Percentiles rank a stretch among this genome's conserved stretches.
These are phyloP conservation scores for Phytophthora tubulina DNA, from an alignment of 352 stramenopile genomes.

Conservation along the genomic window DNA sequence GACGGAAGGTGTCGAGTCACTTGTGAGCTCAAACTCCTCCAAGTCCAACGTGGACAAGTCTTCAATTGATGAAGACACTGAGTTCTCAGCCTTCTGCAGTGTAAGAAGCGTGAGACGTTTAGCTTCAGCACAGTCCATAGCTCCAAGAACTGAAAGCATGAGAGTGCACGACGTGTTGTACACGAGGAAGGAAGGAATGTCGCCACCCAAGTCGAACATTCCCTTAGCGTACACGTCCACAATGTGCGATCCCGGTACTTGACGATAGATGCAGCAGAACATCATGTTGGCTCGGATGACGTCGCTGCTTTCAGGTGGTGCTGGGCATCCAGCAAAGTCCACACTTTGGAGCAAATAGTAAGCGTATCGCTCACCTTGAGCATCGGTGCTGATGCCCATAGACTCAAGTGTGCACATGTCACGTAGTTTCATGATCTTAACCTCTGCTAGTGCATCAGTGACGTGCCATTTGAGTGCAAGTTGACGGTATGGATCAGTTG, in stretches of 20 bases:
- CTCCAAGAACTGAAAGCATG: conserved; percentile 46
- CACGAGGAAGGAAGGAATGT: conserved; percentile 51
- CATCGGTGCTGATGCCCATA: conserved; percentile 52
- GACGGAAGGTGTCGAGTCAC: conserved; percentile 1
- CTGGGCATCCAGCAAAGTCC: conserved; percentile 49
- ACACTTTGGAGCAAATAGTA: conserved; percentile 67
- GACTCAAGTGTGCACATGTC: conserved; percentile 64
- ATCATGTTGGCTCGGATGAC: conserved; percentile 59
- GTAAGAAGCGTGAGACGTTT: conserved; percentile 60
- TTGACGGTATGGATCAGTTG: conserved; percentile 57
- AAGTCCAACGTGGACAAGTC: conserved; percentile 30
- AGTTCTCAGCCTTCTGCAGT: conserved; percentile 28
- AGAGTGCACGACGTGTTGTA: conserved; percentile 55
- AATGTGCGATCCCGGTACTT: conserved; percentile 36
- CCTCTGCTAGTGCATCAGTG: conserved; percentile 36
- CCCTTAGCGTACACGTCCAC: conserved; percentile 67
- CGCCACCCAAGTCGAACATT: conserved; percentile 59
- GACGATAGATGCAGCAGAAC: conserved; percentile 69
- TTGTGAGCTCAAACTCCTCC: conserved; percentile 22
- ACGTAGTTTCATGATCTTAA: conserved; percentile 51
- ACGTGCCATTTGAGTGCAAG: conserved; percentile 65
- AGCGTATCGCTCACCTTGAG: conserved; percentile 47
- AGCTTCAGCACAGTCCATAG: conserved; percentile 45
- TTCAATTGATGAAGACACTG: conserved; percentile 11
- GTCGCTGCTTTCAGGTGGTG: conserved; percentile 42